A percentile compares a stretch with the other conserved stretches of the same genome.
phyloP scores from a whole-genome alignment of 225 moss, liverwort and hornwort species.

The Straminergon stramineum region DNA sequence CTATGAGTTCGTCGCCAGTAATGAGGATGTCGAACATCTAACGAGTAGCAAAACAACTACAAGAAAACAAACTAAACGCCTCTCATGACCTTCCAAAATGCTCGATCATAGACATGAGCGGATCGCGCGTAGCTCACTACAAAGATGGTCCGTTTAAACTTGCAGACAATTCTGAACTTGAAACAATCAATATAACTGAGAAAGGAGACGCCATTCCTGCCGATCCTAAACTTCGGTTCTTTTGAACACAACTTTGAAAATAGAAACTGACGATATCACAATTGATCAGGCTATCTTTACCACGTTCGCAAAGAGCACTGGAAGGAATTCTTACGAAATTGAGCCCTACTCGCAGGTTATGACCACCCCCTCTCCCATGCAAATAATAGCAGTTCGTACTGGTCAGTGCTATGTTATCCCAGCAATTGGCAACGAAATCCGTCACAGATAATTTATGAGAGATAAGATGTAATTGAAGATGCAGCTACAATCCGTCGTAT shows the following conservation, averaged over 20 bases:
- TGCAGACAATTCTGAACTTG: constrained; percentile 14
- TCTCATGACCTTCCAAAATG: neutral
- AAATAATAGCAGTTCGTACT: neutral
- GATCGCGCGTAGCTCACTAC: neutral
- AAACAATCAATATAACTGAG: neutral
- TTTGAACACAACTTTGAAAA: neutral
- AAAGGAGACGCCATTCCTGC: neutral
- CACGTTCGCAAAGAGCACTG: neutral
- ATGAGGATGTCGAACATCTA: neutral
- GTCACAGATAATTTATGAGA: neutral
- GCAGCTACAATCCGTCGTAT: neutral
- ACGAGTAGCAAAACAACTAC: neutral
- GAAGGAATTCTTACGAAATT: neutral
- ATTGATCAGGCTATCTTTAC: neutral
- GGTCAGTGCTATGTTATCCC: neutral
- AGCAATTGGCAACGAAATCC: neutral
- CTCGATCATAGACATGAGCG: neutral
- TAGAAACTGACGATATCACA: neutral
- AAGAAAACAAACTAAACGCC: neutral
- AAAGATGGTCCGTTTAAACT: neutral
- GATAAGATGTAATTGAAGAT: neutral
- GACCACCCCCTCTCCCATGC: neutral
- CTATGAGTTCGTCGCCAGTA: neutral
- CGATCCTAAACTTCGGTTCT: neutral
- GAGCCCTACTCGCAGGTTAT: neutral